A percentile compares a stretch with the other conserved stretches of the same genome.
phyloP scores from a whole-genome alignment of 176 grass and related monocot genomes.

The Typha latifolia region DNA sequence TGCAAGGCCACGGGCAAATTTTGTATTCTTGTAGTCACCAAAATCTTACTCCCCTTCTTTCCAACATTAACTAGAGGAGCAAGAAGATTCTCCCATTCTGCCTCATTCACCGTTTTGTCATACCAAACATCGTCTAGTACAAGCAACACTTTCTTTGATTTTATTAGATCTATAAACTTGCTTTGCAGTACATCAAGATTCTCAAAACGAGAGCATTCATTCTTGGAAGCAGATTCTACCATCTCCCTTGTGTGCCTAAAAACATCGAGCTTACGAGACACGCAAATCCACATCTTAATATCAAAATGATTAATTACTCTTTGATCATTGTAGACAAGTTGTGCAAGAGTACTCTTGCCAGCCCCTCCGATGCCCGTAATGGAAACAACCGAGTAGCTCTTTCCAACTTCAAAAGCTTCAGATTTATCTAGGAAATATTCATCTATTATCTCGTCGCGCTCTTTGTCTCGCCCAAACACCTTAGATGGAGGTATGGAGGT shows the following conservation, averaged over 20 bases:
- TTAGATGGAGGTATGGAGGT: neutral
- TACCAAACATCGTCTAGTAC: neutral
- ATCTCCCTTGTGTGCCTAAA: neutral
- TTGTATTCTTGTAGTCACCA: constrained; percentile 16
- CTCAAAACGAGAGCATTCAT: neutral
- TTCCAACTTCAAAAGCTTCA: neutral
- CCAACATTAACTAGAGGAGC: no score
- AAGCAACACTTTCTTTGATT: neutral
- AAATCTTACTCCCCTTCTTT: constrained; percentile 19
- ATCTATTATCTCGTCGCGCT: neutral
- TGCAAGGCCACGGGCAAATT: constrained; percentile 1
- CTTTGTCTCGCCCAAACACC: constrained; percentile 17
- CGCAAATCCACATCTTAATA: neutral
- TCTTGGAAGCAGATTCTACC: neutral
- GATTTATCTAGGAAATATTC: neutral
- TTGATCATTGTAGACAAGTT: constrained; percentile 4
- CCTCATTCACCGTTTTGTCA: neutral
- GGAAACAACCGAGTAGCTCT: constrained; percentile 6
- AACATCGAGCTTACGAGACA: neutral
- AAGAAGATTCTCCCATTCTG: no score
- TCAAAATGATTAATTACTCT: neutral
- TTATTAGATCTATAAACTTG: neutral
- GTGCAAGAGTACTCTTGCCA: constrained; percentile 7
- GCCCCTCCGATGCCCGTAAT: constrained; percentile 6
- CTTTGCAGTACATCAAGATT: neutral